phyloP scores from a whole-genome alignment of 805 yeast species.

The Hanseniaspora lindneri region DNA sequence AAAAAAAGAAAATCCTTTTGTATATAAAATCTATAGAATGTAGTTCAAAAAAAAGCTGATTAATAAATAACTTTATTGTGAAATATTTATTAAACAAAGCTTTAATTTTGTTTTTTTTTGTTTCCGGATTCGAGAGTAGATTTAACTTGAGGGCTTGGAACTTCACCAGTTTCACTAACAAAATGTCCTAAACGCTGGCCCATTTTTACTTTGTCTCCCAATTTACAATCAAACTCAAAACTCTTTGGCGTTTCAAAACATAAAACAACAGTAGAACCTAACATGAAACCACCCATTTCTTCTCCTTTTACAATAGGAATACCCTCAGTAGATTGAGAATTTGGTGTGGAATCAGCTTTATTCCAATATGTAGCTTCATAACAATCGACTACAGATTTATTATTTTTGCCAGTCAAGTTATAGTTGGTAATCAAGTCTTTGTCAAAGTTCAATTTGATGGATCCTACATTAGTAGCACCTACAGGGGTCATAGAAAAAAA shows the following conservation, averaged over 20 bases:
- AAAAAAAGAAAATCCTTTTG: too few relatives aligned
- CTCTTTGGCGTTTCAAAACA: constrained; percentile 89
- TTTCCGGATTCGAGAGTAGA: not conserved
- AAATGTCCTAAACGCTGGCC: constrained; percentile 64
- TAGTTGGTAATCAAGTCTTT: constrained; percentile 78
- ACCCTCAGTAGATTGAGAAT: constrained; percentile 68
- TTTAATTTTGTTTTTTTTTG: constrained; percentile 2
- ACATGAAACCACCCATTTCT: constrained; percentile 92
- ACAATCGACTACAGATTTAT: constrained; percentile 40
- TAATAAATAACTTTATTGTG: too few relatives aligned
- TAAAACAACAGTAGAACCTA: constrained; percentile 93
- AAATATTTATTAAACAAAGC: not conserved
- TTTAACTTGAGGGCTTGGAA: not conserved
- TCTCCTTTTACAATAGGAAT: constrained; percentile 81
- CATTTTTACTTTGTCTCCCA: constrained; percentile 71
- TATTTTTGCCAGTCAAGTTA: constrained; percentile 27
- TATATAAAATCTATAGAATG: too few relatives aligned
- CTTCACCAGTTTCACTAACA: not conserved
- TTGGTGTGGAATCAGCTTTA: constrained; percentile 24
- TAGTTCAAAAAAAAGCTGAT: too few relatives aligned
- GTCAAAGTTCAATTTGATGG: constrained; percentile 84
- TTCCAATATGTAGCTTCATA: constrained; percentile 86
- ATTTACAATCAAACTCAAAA: constrained; percentile 56
- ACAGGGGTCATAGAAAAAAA: constrained; percentile 98
- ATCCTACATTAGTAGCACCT: constrained; percentile 97